These are phyloP conservation scores for Durusdinium trenchii DNA, from an alignment of 73 alveolate genomes.

Conservation along the genomic window DNA sequence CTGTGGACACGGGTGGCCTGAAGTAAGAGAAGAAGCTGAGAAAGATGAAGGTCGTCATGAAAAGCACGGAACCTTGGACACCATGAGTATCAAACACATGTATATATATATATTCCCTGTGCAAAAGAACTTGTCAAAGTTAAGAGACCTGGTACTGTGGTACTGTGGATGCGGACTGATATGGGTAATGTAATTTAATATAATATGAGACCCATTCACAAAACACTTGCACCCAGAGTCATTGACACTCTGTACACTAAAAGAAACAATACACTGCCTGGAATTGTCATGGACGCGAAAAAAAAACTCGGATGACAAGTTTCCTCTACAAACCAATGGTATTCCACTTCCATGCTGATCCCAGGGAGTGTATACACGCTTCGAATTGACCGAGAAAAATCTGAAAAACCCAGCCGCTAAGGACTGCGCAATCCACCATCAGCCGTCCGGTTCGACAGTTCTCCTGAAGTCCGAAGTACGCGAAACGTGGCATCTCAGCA, in stretches of 20 bases:
- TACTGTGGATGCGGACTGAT: too few species aligned
- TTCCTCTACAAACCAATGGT: not conserved
- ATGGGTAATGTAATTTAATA: too few species aligned
- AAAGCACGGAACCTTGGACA: not conserved
- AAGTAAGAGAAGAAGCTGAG: constrained; percentile 61
- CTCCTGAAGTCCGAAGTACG: not conserved
- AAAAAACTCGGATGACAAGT: too few species aligned
- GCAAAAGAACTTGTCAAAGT: too few species aligned
- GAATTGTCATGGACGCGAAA: too few species aligned
- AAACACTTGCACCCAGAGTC: too few species aligned
- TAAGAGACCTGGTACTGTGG: too few species aligned
- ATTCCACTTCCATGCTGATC: not conserved
- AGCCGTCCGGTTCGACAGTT: constrained; percentile 1
- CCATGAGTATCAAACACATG: not conserved
- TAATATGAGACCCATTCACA: too few species aligned
- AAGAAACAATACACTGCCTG: too few species aligned
- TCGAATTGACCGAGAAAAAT: not conserved
- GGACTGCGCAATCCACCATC: not conserved
- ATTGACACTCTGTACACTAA: too few species aligned
- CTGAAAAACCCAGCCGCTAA: not conserved
- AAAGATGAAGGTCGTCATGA: not conserved
- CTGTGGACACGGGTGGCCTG: constrained; percentile 16
- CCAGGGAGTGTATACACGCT: not conserved
- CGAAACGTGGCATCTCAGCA: not conserved
- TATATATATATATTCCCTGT: not conserved